These are phyloP conservation scores for Cyberlindnera samutprakarnensis DNA, from an alignment of 805 yeast species.

Conservation along the genomic window DNA sequence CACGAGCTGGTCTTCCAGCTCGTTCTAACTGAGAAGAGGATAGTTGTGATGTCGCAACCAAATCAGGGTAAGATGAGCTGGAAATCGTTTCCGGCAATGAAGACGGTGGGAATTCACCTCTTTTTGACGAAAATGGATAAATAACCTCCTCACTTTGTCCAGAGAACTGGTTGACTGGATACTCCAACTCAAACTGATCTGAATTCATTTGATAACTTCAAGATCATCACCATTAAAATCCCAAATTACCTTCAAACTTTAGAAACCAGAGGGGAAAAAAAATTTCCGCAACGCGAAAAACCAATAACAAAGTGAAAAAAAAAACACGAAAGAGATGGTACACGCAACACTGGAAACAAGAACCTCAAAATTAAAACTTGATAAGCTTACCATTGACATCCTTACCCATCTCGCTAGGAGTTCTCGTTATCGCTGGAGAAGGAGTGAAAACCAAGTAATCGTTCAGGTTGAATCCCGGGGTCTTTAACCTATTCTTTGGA, in stretches of 20 bases:
- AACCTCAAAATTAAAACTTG: slow-evolving; percentile 16
- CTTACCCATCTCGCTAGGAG: slow-evolving; percentile 26
- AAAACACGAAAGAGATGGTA: not conserved
- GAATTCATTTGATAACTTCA: not conserved
- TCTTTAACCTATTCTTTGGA: slow-evolving; percentile 28
- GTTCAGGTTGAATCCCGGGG: slow-evolving; percentile 73
- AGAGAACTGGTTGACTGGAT: slow-evolving; percentile 1
- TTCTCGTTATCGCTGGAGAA: slow-evolving; percentile 38
- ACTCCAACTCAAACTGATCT: slow-evolving; percentile 1
- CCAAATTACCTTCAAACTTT: not conserved
- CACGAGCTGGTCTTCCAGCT: slow-evolving; percentile 22
- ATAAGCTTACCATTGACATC: slow-evolving; percentile 22
- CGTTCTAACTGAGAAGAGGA: slow-evolving; percentile 1
- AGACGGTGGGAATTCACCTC: slow-evolving; percentile 1
- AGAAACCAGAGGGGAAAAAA: slow-evolving; percentile 4
- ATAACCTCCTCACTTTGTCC: not conserved
- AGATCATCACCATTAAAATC: not conserved
- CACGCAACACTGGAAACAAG: too few species aligned
- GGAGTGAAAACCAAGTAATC: slow-evolving; percentile 79
- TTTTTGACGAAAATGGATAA: not conserved
- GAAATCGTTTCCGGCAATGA: slow-evolving; percentile 9
- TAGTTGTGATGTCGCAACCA: slow-evolving; percentile 1
- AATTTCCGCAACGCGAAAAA: not conserved
- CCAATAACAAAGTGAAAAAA: not conserved
- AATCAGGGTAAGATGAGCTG: not conserved